phyloP scores from a whole-genome alignment of 1,284 basidiomycete species.

The Cutaneotrichosporon cyanovorans region DNA sequence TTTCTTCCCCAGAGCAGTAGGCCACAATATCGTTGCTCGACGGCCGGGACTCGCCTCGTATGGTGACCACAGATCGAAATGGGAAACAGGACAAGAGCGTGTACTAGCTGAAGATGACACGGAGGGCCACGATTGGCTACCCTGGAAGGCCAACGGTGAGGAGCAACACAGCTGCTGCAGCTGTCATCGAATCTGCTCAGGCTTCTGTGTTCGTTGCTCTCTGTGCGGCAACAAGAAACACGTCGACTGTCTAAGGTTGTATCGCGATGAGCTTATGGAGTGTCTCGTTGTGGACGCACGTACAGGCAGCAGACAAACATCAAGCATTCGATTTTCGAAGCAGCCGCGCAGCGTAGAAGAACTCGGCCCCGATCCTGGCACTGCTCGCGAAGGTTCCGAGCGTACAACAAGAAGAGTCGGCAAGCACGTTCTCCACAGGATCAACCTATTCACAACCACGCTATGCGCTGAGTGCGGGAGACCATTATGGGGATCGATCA shows the following conservation, averaged over 20 bases:
- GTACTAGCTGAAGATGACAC: slow-evolving; percentile 27
- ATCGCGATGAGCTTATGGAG: slow-evolving; percentile 14
- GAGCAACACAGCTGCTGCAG: slow-evolving; percentile 10
- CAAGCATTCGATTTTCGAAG: slow-evolving; percentile 26
- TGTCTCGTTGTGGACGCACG: slow-evolving; percentile 20
- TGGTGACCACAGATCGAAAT: slow-evolving; percentile 21
- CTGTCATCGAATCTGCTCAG: slow-evolving; percentile 24
- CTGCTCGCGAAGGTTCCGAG: background rate
- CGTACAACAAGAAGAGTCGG: slow-evolving; percentile 15
- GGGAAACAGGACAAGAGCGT: slow-evolving; percentile 33
- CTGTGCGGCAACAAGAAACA: slow-evolving; percentile 29
- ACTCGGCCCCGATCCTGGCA: background rate
- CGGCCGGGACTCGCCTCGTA: slow-evolving; percentile 29
- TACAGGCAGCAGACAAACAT: slow-evolving; percentile 1
- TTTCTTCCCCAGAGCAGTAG: slow-evolving; percentile 60
- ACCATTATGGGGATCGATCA: slow-evolving; percentile 63
- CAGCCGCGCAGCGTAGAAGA: slow-evolving; percentile 23
- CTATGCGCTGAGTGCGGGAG: slow-evolving; percentile 59
- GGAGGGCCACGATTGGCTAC: slow-evolving; percentile 29
- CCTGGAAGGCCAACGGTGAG: slow-evolving; percentile 23
- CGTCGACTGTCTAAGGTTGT: slow-evolving; percentile 26
- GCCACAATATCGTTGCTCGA: slow-evolving; percentile 51
- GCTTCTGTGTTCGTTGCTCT: slow-evolving; percentile 31
- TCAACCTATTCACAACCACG: slow-evolving; percentile 64
- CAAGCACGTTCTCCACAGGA: slow-evolving; percentile 34